These are phyloP conservation scores for Candida ascalaphidarum DNA, from an alignment of 805 yeast species.

Conservation along the genomic window DNA sequence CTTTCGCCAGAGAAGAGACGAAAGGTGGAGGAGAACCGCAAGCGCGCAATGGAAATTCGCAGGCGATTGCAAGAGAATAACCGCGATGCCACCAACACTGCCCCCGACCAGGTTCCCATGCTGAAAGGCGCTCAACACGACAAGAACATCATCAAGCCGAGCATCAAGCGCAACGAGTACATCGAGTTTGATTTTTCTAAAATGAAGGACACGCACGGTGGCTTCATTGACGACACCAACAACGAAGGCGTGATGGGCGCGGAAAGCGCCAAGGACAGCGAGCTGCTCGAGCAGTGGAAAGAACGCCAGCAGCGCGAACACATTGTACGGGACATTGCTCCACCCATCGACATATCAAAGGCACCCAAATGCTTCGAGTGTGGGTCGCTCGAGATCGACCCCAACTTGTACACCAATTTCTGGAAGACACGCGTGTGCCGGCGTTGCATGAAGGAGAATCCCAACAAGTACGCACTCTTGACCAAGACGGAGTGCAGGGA, in stretches of 20 bases:
- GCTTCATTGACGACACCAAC: slow-evolving; percentile 49
- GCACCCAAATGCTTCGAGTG: slow-evolving; percentile 87
- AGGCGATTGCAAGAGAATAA: slow-evolving; percentile 23
- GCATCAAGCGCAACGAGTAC: slow-evolving; percentile 53
- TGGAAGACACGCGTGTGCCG: slow-evolving; percentile 66
- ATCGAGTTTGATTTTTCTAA: slow-evolving; percentile 84
- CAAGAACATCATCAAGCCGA: slow-evolving; percentile 18
- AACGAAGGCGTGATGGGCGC: too few species aligned
- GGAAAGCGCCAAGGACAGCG: slow-evolving; percentile 30
- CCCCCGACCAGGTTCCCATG: slow-evolving; percentile 1
- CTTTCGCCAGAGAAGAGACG: slow-evolving; percentile 42
- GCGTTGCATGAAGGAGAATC: slow-evolving; percentile 59
- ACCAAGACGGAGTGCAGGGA: slow-evolving; percentile 94
- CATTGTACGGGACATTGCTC: slow-evolving; percentile 47
- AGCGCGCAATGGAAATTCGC: slow-evolving; percentile 41
- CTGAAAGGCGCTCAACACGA: slow-evolving; percentile 5
- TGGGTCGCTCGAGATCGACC: slow-evolving; percentile 71
- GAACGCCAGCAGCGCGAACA: slow-evolving; percentile 33
- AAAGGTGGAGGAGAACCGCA: slow-evolving; percentile 44
- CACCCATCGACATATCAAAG: slow-evolving; percentile 60
- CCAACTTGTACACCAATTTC: slow-evolving; percentile 61
- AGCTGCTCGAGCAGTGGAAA: slow-evolving; percentile 38
- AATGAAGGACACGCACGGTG: slow-evolving; percentile 86
- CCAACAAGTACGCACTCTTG: slow-evolving; percentile 82
- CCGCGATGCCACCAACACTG: slow-evolving; percentile 24